phyloP scores from a whole-genome alignment of 129 eudicot genomes.

The Pseudognaphalium luteoalbum region DNA sequence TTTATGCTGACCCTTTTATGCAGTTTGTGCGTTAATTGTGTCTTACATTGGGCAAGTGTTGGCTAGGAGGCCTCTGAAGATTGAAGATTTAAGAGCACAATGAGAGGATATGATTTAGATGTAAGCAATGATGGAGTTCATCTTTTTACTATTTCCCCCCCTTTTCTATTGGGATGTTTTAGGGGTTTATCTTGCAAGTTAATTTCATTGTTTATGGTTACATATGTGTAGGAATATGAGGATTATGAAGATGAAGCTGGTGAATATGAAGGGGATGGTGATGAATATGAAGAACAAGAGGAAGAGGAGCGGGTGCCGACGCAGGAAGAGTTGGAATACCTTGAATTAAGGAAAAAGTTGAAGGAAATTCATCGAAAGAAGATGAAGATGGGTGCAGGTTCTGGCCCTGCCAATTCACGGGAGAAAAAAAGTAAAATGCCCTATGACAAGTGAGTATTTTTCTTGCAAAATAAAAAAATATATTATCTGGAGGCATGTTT shows the following conservation, averaged over 20 bases:
- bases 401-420: constrained; percentile 38
- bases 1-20: constrained; percentile 10
- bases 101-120: constrained; percentile 63
- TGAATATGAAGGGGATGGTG: constrained; percentile 52
- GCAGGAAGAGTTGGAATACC: constrained; percentile 67
- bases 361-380: constrained; percentile 63
- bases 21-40: constrained; percentile 20
- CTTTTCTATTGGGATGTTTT: not conserved
- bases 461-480: not conserved
- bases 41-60: not conserved
- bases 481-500: not conserved
- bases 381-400: constrained; percentile 65
- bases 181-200: not conserved
- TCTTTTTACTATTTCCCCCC: not conserved
- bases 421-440: constrained; percentile 42
- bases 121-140: constrained; percentile 43
- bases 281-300: constrained; percentile 45
- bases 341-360: constrained; percentile 62
- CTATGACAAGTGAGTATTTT: constrained; percentile 61
- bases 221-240: constrained; percentile 53
- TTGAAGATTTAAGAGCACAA: constrained; percentile 30
- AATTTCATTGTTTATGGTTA: constrained; percentile 1
- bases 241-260: constrained; percentile 65
- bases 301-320: constrained; percentile 58
- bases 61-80: constrained; percentile 18